phyloP scores from a whole-genome alignment of 78 protist species.

The Bodo saltans region DNA sequence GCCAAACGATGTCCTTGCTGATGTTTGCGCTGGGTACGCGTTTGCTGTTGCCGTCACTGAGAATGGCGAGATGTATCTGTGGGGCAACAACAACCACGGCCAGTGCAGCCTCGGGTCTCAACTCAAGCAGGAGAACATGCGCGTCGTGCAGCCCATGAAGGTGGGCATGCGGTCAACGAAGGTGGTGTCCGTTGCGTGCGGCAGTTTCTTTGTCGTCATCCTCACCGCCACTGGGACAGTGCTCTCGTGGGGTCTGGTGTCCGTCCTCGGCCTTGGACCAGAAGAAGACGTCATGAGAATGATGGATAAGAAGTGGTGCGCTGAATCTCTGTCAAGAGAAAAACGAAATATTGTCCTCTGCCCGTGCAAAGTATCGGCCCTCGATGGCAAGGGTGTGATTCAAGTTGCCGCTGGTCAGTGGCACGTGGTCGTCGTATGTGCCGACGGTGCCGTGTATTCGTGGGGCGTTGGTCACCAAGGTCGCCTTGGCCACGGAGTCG shows the following conservation, averaged over 20 bases:
- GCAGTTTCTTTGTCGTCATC: background rate
- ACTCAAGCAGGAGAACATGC: background rate
- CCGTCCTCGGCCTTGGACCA: background rate
- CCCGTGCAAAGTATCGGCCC: background rate
- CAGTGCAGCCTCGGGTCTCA: background rate
- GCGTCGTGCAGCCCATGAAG: background rate
- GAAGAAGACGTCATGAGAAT: background rate
- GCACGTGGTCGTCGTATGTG: background rate
- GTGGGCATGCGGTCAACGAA: background rate
- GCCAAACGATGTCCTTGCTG: background rate
- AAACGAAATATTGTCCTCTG: background rate
- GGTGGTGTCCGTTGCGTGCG: background rate
- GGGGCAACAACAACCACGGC: constrained; percentile 8
- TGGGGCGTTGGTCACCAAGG: constrained; percentile 22
- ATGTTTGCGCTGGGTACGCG: background rate
- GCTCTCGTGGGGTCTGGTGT: background rate
- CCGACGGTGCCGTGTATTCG: background rate
- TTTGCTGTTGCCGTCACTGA: background rate
- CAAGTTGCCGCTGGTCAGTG: background rate
- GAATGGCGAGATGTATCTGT: background rate
- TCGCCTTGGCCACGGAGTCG: constrained; percentile 16
- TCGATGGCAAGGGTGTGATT: background rate
- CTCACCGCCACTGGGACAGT: background rate
- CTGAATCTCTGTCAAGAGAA: background rate
- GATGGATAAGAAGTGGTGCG: background rate